Percentiles rank a stretch among this genome's conserved stretches.
Evolutionary conservation across 2,329 filamentous ascomycete genomes (phyloP).

Genomic region (Chrysosporium keratinophilum): DNA sequence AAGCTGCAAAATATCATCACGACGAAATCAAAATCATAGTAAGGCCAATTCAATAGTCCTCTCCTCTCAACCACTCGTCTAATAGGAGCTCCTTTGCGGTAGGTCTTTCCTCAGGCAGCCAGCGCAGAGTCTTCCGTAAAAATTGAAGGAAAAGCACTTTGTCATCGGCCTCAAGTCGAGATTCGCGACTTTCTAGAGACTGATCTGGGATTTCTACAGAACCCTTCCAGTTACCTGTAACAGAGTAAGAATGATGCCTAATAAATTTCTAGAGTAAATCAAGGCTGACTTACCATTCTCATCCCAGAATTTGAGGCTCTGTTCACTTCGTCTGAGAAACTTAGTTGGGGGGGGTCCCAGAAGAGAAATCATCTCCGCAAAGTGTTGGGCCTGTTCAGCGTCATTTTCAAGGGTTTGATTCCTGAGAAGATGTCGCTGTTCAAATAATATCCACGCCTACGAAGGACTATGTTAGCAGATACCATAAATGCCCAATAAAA

Average conservation of each 20-base stretch:
- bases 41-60: too few relatives aligned
- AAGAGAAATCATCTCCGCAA: conserved; percentile 21
- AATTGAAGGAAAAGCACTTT: conserved; percentile 15
- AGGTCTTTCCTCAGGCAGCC: conserved; percentile 19
- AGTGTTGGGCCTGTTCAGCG: too few relatives aligned
- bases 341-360: conserved; percentile 14
- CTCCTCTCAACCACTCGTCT: conserved; percentile 11
- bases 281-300: conserved; percentile 17
- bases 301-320: conserved; percentile 21
- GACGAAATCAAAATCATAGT: too few relatives aligned
- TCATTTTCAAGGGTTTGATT: too few relatives aligned
- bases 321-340: conserved; percentile 15
- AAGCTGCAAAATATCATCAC: too few relatives aligned
- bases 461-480: too few relatives aligned
- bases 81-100: conserved; percentile 15
- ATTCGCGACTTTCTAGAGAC: conserved; percentile 4
- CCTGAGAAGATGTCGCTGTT: conserved; percentile 10
- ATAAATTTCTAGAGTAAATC: too few relatives aligned
- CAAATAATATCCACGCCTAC: too few relatives aligned
- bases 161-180: background rate
- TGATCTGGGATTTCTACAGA: conserved; percentile 4
- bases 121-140: conserved; percentile 15
- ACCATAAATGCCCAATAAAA: too few relatives aligned
- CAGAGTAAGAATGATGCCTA: too few relatives aligned
- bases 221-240: conserved; percentile 8